Evolutionary conservation across 805 yeast genomes (phyloP), one percentile per base, ranked within the genome.

Genomic region (Pichia occidentalis): DNA sequence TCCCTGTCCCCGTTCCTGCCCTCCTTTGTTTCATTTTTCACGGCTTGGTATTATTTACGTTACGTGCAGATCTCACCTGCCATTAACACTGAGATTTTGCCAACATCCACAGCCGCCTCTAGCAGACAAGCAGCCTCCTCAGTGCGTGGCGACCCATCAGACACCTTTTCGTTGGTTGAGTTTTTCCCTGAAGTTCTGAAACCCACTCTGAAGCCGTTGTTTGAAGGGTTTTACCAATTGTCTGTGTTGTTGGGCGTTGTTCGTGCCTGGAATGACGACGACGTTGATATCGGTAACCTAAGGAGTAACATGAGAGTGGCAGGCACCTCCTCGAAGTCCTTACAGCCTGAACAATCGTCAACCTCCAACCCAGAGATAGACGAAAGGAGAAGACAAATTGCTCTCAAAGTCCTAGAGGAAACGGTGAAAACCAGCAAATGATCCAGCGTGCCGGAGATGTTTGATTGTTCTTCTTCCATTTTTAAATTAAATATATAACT

Each of bases 101-200:
- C 57, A 24, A 29, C 78, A n/a, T 32, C 28, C 19, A 16, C 47
- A 10, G 23, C 56, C 4, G 48, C 43, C 48, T 46, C 34, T 45
- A 17, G 54, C 29, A 48, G 54, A 33, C 50, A 24, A 54, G 66
- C 21, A 22, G n/a, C 48, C 53, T 36, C 49, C 24, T 54, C 67
- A 18, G 61, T 78, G 9, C 59, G 71, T 20, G 96, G 97, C 26
- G 96, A 87, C 57, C 95, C 96, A 0, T 79, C 92, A 0, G 96
- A 88, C 48, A 82, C 90, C 1, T 88, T 88, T 65, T 77, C 84
- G 39, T 68, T 88, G 45, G 78, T 80, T 23, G 80, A 81, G 50
- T 85, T 88, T 56, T 88, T 88, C 75, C 97, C 97, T 1, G 75
- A 68, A 33, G 54, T 71, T 1, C 24, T 71, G 3, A 74, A 75